phyloP scores from a whole-genome alignment of 495 filamentous ascomycete species.

The Talaromyces liani region DNA sequence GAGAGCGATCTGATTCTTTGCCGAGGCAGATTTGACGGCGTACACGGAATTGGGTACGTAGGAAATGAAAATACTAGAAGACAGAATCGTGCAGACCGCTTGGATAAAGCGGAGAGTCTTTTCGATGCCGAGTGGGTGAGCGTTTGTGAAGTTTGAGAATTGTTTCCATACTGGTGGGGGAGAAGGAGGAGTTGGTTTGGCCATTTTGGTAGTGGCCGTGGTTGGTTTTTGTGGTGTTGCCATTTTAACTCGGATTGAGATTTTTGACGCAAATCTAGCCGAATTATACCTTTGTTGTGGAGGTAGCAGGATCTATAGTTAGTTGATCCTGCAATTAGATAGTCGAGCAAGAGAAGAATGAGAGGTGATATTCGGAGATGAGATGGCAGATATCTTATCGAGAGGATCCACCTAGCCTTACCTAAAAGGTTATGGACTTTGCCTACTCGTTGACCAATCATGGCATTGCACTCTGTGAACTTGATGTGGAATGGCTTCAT shows the following conservation, averaged over 20 bases:
- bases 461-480: not conserved
- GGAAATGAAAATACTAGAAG: constrained; percentile 4
- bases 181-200: not conserved
- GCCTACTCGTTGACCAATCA: not conserved
- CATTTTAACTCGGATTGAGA: not conserved
- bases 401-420: not conserved
- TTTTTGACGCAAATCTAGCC: too few species aligned
- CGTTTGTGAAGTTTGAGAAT: constrained; percentile 29
- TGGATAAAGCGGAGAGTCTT: constrained; percentile 56
- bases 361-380: not conserved
- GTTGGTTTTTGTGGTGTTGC: not conserved
- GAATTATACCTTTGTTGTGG: too few species aligned
- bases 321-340: not conserved
- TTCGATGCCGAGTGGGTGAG: constrained; percentile 43
- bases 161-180: constrained; percentile 11
- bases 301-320: not conserved
- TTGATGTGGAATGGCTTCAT: not conserved
- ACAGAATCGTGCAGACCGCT: constrained; percentile 37
- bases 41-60: constrained; percentile 4
- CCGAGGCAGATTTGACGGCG: constrained; percentile 3
- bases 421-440: not conserved
- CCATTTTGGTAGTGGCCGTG: not conserved
- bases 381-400: not conserved
- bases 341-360: not conserved
- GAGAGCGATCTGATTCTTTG: constrained; percentile 5